These are phyloP conservation scores for Echeveria elegans DNA, from an alignment of 164 flowering plant species.

Conservation along the genomic window DNA sequence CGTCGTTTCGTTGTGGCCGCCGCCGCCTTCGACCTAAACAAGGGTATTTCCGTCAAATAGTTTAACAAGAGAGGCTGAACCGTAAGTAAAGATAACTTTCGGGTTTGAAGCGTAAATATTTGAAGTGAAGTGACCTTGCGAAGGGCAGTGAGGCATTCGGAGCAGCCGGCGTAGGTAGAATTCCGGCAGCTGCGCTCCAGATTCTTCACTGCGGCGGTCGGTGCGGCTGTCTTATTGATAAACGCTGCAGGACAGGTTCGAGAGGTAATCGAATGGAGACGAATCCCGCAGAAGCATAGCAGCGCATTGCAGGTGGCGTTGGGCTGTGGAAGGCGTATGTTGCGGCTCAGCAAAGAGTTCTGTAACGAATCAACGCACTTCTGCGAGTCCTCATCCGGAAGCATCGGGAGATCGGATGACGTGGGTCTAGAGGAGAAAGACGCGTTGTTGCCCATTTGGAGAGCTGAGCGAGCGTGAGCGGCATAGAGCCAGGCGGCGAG, in stretches of 20 bases:
- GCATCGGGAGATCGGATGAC: slow-evolving; percentile 62
- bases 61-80: background rate
- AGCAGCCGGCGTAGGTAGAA: slow-evolving; percentile 84
- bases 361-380: slow-evolving; percentile 83
- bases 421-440: background rate
- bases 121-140: slow-evolving; percentile 47
- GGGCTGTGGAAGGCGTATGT: slow-evolving; percentile 70
- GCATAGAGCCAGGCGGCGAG: too few species aligned
- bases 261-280: slow-evolving; percentile 84
- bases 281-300: slow-evolving; percentile 90
- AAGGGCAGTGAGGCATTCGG: slow-evolving; percentile 84
- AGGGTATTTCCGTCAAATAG: slow-evolving; percentile 13
- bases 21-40: slow-evolving; percentile 39
- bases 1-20: slow-evolving; percentile 37
- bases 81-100: background rate
- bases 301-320: slow-evolving; percentile 82
- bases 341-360: slow-evolving; percentile 48
- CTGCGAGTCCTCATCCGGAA: slow-evolving; percentile 91
- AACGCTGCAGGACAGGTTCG: slow-evolving; percentile 87
- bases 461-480: too few species aligned
- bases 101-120: background rate
- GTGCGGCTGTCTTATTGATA: slow-evolving; percentile 46
- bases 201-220: slow-evolving; percentile 70
- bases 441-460: too few species aligned
- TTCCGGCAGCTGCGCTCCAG: slow-evolving; percentile 74